Evolutionary conservation across 495 filamentous ascomycete genomes (phyloP).

Genomic region (Tuber brumale): DNA sequence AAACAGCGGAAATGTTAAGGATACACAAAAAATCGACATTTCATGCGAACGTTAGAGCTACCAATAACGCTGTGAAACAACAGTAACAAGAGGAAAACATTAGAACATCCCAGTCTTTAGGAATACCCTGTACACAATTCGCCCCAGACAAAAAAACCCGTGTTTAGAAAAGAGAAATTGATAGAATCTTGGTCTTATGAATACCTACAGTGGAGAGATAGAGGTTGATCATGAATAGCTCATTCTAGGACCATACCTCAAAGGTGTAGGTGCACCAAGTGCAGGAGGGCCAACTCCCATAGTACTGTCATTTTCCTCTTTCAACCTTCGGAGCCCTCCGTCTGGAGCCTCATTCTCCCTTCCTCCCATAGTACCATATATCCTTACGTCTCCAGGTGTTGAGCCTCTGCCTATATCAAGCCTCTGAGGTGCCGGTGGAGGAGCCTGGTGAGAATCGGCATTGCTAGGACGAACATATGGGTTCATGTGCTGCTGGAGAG

Average conservation of each 20-base stretch:
- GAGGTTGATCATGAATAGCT: slow-evolving; percentile 23
- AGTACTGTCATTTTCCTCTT: slow-evolving; percentile 29
- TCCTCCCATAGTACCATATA: slow-evolving; percentile 15
- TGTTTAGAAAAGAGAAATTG: slow-evolving; percentile 43
- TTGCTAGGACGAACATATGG: slow-evolving; percentile 24
- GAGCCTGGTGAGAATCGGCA: slow-evolving; percentile 30
- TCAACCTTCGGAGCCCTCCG: slow-evolving; percentile 30
- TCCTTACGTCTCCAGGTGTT: slow-evolving; percentile 21
- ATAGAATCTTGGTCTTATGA: background rate
- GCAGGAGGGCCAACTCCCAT: slow-evolving; percentile 20
- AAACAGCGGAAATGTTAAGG: background rate
- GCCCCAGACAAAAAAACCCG: background rate
- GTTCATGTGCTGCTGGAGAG: slow-evolving; percentile 26
- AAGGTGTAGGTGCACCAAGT: slow-evolving; percentile 17
- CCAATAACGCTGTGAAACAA: background rate
- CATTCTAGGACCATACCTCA: slow-evolving; percentile 29
- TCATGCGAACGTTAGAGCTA: background rate
- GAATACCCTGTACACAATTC: slow-evolving; percentile 5
- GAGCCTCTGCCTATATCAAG: slow-evolving; percentile 26
- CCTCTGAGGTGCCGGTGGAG: slow-evolving; percentile 20
- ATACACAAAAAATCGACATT: slow-evolving; percentile 1
- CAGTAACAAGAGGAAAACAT: background rate
- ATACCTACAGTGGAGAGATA: slow-evolving; percentile 1
- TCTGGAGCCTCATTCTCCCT: slow-evolving; percentile 28
- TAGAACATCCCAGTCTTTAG: slow-evolving; percentile 3